Conservation (phyloP, 805 yeast genomes). For the Spathaspora boniae region DNA sequence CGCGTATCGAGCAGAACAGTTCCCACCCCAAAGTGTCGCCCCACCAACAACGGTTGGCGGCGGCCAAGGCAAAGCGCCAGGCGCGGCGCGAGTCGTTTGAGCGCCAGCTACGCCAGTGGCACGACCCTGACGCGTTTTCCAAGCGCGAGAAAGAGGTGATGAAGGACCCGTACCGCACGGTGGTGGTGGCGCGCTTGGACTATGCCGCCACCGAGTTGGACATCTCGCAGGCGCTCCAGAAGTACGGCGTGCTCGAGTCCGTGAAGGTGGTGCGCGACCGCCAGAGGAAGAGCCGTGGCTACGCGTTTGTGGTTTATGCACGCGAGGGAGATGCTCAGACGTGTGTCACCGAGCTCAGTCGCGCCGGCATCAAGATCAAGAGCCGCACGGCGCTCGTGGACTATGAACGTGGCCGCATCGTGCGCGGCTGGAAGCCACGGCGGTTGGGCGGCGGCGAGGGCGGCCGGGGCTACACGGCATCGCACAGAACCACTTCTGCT, state of each 20-base stretch:
- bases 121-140: slow-evolving; percentile 27
- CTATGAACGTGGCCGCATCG: slow-evolving; percentile 64
- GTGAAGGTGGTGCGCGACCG: slow-evolving; percentile 36
- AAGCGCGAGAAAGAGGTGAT: slow-evolving; percentile 24
- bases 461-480: slow-evolving; percentile 62
- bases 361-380: slow-evolving; percentile 37
- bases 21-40: slow-evolving; percentile 3
- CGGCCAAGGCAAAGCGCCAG: slow-evolving; percentile 10
- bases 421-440: slow-evolving; percentile 67
- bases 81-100: slow-evolving; percentile 12
- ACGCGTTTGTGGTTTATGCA: slow-evolving; percentile 76
- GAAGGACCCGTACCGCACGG: slow-evolving; percentile 70
- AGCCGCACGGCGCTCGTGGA: slow-evolving; percentile 64
- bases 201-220: slow-evolving; percentile 66
- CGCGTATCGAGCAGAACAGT: background rate
- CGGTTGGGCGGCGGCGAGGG: slow-evolving; percentile 93
- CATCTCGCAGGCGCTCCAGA: slow-evolving; percentile 55
- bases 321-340: slow-evolving; percentile 53
- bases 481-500: slow-evolving; percentile 26
- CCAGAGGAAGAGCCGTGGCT: slow-evolving; percentile 63
- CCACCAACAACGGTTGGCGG: slow-evolving; percentile 3
- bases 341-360: slow-evolving; percentile 59
- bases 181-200: slow-evolving; percentile 72
- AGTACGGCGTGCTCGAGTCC: slow-evolving; percentile 69
- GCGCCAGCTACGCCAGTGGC: slow-evolving; percentile 31